Evolutionary conservation across 169 alveolate genomes (phyloP).

Genomic region (Plasmodium adleri): DNA sequence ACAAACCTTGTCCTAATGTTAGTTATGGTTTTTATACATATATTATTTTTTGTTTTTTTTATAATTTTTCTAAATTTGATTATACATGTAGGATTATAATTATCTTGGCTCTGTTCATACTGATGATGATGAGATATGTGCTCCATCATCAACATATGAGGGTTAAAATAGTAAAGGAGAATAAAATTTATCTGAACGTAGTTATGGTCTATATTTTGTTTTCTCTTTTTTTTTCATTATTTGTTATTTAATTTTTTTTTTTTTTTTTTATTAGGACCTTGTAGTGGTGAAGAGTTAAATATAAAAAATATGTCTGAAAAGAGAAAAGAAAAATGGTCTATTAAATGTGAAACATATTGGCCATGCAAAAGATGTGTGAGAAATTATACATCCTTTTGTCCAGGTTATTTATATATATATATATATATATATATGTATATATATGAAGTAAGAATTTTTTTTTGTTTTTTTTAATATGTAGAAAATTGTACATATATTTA

Average conservation of each 20-base stretch:
- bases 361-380: constrained; percentile 84
- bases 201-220: background rate
- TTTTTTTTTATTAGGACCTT: constrained; percentile 79
- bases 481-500: constrained; percentile 71
- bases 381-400: constrained; percentile 81
- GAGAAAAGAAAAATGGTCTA: constrained; percentile 81
- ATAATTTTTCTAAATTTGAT: background rate
- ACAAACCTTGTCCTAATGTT: constrained; percentile 85
- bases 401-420: constrained; percentile 70
- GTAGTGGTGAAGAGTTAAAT: constrained; percentile 82
- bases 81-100: constrained; percentile 32
- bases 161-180: constrained; percentile 39
- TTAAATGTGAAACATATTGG: constrained; percentile 84
- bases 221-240: background rate
- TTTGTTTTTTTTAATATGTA: constrained; percentile 18
- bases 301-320: constrained; percentile 78
- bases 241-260: background rate
- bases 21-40: constrained; percentile 48
- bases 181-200: constrained; percentile 1
- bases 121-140: constrained; percentile 60
- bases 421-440: background rate
- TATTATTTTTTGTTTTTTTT: constrained; percentile 69
- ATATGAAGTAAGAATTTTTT: constrained; percentile 9
- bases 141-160: constrained; percentile 64
- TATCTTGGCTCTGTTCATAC: constrained; percentile 53